Evolutionary conservation across 257 asterid species (phyloP).

Genomic region (Lycium barbarum): DNA sequence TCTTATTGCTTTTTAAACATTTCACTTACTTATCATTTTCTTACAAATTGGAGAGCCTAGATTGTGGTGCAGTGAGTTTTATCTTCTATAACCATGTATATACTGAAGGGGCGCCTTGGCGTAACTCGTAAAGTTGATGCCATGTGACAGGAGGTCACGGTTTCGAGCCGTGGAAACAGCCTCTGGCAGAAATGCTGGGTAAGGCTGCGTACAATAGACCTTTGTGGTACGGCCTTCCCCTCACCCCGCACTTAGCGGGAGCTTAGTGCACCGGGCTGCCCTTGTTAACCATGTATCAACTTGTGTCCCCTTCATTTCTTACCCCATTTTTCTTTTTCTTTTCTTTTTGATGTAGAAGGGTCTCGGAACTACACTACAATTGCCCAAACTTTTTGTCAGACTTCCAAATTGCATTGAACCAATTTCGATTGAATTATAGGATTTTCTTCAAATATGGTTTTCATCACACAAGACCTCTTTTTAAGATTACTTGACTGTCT

Average conservation of each 20-base stretch:
- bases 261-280: too few relatives aligned
- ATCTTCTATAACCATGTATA: neutral
- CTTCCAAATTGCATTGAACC: slow-evolving; percentile 13
- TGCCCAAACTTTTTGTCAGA: neutral
- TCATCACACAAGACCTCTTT: slow-evolving; percentile 11
- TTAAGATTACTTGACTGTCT: neutral
- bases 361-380: neutral
- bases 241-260: too few relatives aligned
- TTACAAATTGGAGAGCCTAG: neutral
- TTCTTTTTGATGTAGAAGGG: neutral
- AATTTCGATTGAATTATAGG: slow-evolving; percentile 16
- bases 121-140: too few relatives aligned
- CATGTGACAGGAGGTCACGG: too few relatives aligned
- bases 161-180: too few relatives aligned
- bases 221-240: too few relatives aligned
- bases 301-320: neutral
- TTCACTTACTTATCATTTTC: neutral
- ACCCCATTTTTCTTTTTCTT: neutral
- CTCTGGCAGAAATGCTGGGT: too few relatives aligned
- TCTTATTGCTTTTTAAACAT: neutral
- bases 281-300: neutral
- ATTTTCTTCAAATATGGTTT: slow-evolving; percentile 17
- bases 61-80: neutral
- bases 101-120: too few relatives aligned
- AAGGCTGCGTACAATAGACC: too few relatives aligned